Conservation (phyloP, 2,329 filamentous ascomycete genomes). For the Cercospora brassicicola region DNA sequence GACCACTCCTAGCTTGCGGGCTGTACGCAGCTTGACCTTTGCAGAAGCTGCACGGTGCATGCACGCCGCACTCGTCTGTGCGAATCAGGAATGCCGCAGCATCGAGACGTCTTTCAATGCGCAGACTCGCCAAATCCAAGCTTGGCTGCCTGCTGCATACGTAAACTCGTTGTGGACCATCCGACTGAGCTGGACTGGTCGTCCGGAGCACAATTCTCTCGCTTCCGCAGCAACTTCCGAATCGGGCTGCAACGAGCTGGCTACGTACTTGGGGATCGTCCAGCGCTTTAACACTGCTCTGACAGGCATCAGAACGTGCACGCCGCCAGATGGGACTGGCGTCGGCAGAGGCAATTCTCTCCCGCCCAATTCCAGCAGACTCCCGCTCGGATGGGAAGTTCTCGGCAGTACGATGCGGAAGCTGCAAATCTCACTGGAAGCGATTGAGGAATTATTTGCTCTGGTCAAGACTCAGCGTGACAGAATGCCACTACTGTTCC, state of each 20-base stretch:
- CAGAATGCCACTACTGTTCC: constrained; percentile 21
- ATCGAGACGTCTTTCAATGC: constrained; percentile 19
- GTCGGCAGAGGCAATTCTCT: not conserved
- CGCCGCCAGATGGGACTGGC: constrained; percentile 11
- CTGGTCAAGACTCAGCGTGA: constrained; percentile 19
- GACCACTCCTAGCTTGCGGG: not conserved
- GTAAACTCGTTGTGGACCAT: constrained; percentile 22
- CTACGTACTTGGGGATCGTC: constrained; percentile 13
- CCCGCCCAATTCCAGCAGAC: not conserved
- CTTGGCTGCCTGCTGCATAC: constrained; percentile 20
- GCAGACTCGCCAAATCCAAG: constrained; percentile 10
- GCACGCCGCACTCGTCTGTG: constrained; percentile 20
- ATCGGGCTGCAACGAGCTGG: not conserved
- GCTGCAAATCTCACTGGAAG: constrained; percentile 24
- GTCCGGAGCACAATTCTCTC: not conserved
- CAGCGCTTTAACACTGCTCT: constrained; percentile 20
- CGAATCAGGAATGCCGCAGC: constrained; percentile 18
- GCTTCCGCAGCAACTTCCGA: not conserved
- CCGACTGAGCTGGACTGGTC: constrained; percentile 22
- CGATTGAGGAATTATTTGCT: constrained; percentile 23
- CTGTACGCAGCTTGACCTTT: constrained; percentile 11
- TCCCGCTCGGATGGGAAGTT: constrained; percentile 21
- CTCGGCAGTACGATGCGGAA: constrained; percentile 23
- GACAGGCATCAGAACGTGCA: constrained; percentile 16
- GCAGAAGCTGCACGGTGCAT: constrained; percentile 20